Percentiles rank a stretch among this genome's conserved stretches.
These are phyloP conservation scores for Phytophthora kernoviae DNA, from an alignment of 352 stramenopile genomes.

Conservation along the genomic window DNA sequence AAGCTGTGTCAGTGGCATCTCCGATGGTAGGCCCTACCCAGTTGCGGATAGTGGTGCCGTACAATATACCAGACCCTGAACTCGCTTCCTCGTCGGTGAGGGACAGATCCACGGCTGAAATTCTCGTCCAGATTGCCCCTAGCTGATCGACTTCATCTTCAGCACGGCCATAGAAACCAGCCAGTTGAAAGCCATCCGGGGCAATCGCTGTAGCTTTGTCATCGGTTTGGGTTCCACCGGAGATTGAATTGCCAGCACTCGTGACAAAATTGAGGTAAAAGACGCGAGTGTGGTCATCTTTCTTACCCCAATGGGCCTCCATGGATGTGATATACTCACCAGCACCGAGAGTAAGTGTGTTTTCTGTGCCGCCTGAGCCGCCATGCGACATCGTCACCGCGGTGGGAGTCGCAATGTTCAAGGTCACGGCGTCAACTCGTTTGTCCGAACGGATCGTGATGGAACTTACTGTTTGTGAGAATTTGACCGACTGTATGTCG, in stretches of 20 bases:
- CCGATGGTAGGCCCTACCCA: slow-evolving; percentile 30
- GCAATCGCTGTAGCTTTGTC: neutral
- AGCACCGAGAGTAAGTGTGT: neutral
- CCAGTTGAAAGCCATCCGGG: neutral
- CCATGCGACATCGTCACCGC: neutral
- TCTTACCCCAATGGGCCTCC: slow-evolving; percentile 3
- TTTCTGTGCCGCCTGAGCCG: neutral
- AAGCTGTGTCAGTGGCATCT: slow-evolving; percentile 23
- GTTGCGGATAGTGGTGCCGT: slow-evolving; percentile 29
- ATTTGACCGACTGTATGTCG: neutral
- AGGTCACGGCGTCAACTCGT: neutral
- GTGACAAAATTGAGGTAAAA: neutral
- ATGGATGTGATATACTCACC: slow-evolving; percentile 2
- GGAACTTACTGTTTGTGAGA: neutral
- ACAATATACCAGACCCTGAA: slow-evolving; percentile 19
- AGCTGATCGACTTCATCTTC: neutral
- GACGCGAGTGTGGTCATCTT: neutral
- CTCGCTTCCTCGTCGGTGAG: slow-evolving; percentile 22
- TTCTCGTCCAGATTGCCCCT: neutral
- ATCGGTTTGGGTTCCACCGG: neutral
- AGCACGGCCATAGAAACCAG: slow-evolving; percentile 1
- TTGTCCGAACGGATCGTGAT: neutral
- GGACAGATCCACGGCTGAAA: neutral
- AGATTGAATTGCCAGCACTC: neutral
- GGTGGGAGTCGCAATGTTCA: neutral